phyloP scores from a whole-genome alignment of 2,329 filamentous ascomycete genomes.

The Beauveria medogensis region DNA sequence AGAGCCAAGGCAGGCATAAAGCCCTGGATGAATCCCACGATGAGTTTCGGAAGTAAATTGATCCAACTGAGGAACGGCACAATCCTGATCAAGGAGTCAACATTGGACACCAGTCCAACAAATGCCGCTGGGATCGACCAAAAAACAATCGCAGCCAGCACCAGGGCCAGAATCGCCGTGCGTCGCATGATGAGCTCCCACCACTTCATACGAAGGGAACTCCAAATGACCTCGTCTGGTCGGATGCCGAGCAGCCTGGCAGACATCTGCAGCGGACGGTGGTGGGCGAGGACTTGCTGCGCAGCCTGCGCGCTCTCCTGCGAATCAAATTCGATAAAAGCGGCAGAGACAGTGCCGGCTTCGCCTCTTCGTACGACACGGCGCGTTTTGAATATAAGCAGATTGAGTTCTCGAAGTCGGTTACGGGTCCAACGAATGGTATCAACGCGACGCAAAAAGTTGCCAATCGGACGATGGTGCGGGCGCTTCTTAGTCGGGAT shows the following conservation, averaged over 20 bases:
- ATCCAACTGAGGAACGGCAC: constrained; percentile 34
- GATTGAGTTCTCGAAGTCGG: constrained; percentile 30
- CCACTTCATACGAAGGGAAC: constrained; percentile 74
- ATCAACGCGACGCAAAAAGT: constrained; percentile 83
- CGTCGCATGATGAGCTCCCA: constrained; percentile 73
- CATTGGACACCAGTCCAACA: constrained; percentile 80
- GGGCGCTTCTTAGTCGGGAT: constrained; percentile 66
- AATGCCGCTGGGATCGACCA: constrained; percentile 70
- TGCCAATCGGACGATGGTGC: constrained; percentile 57
- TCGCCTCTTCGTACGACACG: constrained; percentile 66
- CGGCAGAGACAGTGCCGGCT: constrained; percentile 60
- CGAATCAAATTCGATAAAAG: constrained; percentile 83
- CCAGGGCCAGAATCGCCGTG: constrained; percentile 60
- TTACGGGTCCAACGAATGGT: constrained; percentile 83
- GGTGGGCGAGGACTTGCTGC: constrained; percentile 79
- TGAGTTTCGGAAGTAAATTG: constrained; percentile 25
- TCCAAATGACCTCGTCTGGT: constrained; percentile 82
- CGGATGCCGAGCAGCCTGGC: constrained; percentile 77
- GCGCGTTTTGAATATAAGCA: constrained; percentile 53
- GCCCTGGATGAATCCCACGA: constrained; percentile 52
- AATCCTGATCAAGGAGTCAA: constrained; percentile 58
- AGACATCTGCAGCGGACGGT: constrained; percentile 78
- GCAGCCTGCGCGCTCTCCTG: constrained; percentile 81
- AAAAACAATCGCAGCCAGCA: constrained; percentile 75
- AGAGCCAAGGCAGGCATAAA: constrained; percentile 74